Base-by-base conservation (phyloP, 805 yeast species). In the Dipodascus geniculatus region DNA sequence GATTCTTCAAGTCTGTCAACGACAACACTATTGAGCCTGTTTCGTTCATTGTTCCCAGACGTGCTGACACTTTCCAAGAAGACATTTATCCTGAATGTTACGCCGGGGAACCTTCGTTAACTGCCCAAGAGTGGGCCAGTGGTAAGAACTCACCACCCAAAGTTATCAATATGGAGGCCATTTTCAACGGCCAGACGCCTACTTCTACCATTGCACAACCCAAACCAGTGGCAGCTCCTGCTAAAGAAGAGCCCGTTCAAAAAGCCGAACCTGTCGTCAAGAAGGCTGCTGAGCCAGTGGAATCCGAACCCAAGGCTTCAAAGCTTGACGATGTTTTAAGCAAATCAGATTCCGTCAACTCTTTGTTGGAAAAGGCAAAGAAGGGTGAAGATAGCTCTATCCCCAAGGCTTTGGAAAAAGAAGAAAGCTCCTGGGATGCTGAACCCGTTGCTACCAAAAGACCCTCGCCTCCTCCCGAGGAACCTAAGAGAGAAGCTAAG, bases 11-110 rank as follows among this genome's bases (percentile, higher is more conserved):
- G 73, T 82, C 95, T n/a, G 86, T 87, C 28, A 84, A 83, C 60
- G 98, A 93, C 70, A 75, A 78, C 52, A 70, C 79, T 23, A 80
- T 93, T 60, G 98, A 93, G 73, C 97, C 97, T 16, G 77, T 93
- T 53, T 86, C 96, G 2, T 93, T 91, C 67, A 79, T 81, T 61
- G 96, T 91, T 55, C 99, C 99, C 60, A 81, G 98, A 74, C 85
- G 89, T 67, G 79, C 96, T 2, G 98, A 93, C 64, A 81, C 82
- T 62, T 91, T 93, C 74, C 96, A 93, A 69, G 84, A 78, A 48
- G 98, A 90, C 62, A 87, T 93, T 51, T 93, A 83, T 65, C 96
- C 97, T 2, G 95, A 86, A 68, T 86, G 91, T 23, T 93, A 95
- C 23, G 81, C 96, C 2, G 77, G 74, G 44, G 75, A 79, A 62